Evolutionary conservation across 2,329 filamentous ascomycete genomes (phyloP).

Genomic region (Cercospora berteroae): DNA sequence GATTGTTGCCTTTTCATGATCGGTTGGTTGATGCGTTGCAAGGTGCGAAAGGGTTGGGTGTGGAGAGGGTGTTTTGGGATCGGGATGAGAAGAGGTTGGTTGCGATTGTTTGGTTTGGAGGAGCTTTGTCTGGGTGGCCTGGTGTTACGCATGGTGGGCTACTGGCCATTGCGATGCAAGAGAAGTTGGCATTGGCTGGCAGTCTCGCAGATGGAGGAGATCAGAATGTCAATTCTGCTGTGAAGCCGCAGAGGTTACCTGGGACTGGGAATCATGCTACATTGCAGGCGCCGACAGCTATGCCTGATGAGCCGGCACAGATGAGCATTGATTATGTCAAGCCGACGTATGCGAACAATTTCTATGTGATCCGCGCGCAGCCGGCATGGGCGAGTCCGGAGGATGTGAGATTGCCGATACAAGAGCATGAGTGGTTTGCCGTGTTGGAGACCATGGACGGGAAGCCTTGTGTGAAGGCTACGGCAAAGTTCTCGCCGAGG

Average conservation of each 20-base stretch:
- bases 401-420: slow-evolving; percentile 27
- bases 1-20: slow-evolving; percentile 18
- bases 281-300: slow-evolving; percentile 21
- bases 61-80: slow-evolving; percentile 65
- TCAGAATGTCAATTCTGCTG: slow-evolving; percentile 25
- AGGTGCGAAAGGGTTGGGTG: slow-evolving; percentile 44
- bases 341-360: slow-evolving; percentile 58
- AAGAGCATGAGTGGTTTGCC: slow-evolving; percentile 50
- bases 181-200: slow-evolving; percentile 65
- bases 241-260: slow-evolving; percentile 34
- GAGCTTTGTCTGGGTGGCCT: slow-evolving; percentile 67
- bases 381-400: slow-evolving; percentile 33
- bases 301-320: slow-evolving; percentile 37
- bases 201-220: slow-evolving; percentile 47
- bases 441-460: slow-evolving; percentile 56
- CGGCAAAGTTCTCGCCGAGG: slow-evolving; percentile 31
- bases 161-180: slow-evolving; percentile 67
- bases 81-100: slow-evolving; percentile 56
- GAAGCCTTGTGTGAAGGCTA: slow-evolving; percentile 57
- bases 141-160: slow-evolving; percentile 69
- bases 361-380: slow-evolving; percentile 61
- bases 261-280: slow-evolving; percentile 36
- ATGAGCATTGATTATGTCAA: slow-evolving; percentile 59
- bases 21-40: slow-evolving; percentile 36
- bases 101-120: slow-evolving; percentile 66